A percentile compares a stretch with the other conserved stretches of the same genome.
phyloP scores from a whole-genome alignment of 176 grass and related monocot genomes.

The Guadua angustifolia region DNA sequence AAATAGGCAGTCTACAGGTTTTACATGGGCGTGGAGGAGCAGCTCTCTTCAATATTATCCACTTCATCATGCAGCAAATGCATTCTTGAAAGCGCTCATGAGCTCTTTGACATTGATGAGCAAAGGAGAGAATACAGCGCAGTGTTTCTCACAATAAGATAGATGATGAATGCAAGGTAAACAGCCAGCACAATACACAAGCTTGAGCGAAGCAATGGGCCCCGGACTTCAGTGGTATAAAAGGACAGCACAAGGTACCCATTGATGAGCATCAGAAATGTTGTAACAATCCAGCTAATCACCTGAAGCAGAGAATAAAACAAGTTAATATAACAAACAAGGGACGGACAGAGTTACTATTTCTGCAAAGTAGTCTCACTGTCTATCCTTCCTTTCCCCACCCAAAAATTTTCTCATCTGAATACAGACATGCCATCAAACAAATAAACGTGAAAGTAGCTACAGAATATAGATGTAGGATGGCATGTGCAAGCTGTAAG shows the following conservation, averaged over 20 bases:
- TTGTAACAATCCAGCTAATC: conserved; percentile 80
- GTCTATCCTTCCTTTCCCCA: neutral
- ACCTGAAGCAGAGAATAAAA: conserved; percentile 57
- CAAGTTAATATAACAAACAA: neutral
- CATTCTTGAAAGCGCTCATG: conserved; percentile 40
- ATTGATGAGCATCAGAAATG: conserved; percentile 90
- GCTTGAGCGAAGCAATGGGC: conserved; percentile 67
- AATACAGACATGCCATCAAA: conserved; percentile 5
- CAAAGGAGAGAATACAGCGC: conserved; percentile 55
- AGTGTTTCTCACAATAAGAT: conserved; percentile 69
- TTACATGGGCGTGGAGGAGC: conserved; percentile 6
- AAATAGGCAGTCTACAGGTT: conserved; percentile 37
- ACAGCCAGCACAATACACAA: conserved; percentile 54
- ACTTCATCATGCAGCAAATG: conserved; percentile 15
- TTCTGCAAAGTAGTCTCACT: neutral
- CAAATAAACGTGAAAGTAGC: neutral
- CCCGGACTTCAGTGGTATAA: conserved; percentile 67
- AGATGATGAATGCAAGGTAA: conserved; percentile 76
- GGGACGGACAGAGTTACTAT: neutral
- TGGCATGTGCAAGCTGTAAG: neutral
- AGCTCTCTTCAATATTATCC: conserved; percentile 29
- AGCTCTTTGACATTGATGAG: conserved; percentile 59
- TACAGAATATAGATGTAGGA: neutral
- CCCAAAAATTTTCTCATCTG: neutral
- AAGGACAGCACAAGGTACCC: conserved; percentile 88